Evolutionary conservation across 2,329 filamentous ascomycete genomes (phyloP), one percentile per base, ranked within the genome.

Genomic region (Mycosphaerella sp.): DNA sequence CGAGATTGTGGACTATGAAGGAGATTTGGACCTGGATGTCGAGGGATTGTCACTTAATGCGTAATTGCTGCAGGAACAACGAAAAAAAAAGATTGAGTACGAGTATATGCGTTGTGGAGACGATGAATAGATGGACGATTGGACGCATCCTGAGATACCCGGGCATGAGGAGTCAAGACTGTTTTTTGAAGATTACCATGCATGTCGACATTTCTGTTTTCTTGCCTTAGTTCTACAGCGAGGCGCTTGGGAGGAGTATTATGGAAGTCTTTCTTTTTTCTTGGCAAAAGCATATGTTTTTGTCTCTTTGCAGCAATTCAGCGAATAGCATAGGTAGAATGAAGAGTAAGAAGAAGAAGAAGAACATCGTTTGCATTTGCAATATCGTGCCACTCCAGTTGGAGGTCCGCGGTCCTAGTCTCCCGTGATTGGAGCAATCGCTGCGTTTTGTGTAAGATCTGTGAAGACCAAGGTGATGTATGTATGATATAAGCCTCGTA

Each of bases 1-100:
- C 0, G 54, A 52, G 6, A 73, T 79, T 53, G 70, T 74, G 52
- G 73, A 78, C 50, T 78, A 78, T 59, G 58, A 67, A 38, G 75
- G 74, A 10, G 73, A 78, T 14, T 69, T 70, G 29, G 59, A 77
- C 51, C 70, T 73, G 34, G 74, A 78, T 43, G 64, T 79, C 36
- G 76, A 78, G 54, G 68, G 67, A 11, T 67, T 78, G 64, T 49
- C 54, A 29, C 42, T 56, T 17, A 21, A 50, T 21, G 34, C n/a
- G 7, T 52, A 43, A 47, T 40, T 29, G 5, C 26, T 29, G 26
- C 1, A 29, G 21, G 21, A 4, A 21, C 21, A 21, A 21, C 2
- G 21, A 21, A 21, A 21, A 3, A 21, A 21, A 21, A 21, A 21
- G 3, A 21, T 3, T 21, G 21, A 21, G 21, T 29, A 26, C 26